Percentiles rank a stretch among this genome's conserved stretches.
Evolutionary conservation across 2,329 filamentous ascomycete species (phyloP).

Genomic region (Sporothrix pallida): DNA sequence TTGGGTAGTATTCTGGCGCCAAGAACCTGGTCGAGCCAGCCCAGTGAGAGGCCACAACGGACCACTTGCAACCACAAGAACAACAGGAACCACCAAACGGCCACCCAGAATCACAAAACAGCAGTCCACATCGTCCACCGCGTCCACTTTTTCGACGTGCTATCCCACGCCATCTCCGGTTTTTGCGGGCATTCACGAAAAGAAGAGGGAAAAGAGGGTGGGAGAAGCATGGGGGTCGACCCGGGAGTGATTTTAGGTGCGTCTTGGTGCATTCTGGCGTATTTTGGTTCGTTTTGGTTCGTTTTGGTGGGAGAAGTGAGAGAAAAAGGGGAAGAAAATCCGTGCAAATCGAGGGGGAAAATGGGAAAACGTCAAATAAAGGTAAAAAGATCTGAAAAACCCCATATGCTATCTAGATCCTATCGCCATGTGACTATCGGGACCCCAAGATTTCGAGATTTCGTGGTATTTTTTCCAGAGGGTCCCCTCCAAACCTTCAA

Average conservation of each 20-base stretch:
- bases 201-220: slow-evolving; percentile 6
- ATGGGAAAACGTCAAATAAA: not conserved
- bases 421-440: slow-evolving; percentile 8
- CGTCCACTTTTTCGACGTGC: not conserved
- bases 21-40: not conserved
- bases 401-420: not conserved
- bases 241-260: too few species aligned
- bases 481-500: not conserved
- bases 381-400: slow-evolving; percentile 16
- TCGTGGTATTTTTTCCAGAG: too few species aligned
- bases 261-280: too few species aligned
- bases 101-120: too few species aligned
- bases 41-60: not conserved
- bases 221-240: not conserved
- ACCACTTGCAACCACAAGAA: not conserved
- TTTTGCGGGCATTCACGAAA: not conserved
- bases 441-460: not conserved
- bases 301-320: slow-evolving; percentile 3
- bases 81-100: too few species aligned
- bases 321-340: not conserved
- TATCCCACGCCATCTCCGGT: slow-evolving; percentile 11
- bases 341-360: not conserved
- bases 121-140: too few species aligned
- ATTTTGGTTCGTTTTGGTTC: too few species aligned
- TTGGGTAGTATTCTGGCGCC: slow-evolving; percentile 18